phyloP scores from a whole-genome alignment of 2,329 filamentous ascomycete species.

The Coniosporium tulheliwenetii region DNA sequence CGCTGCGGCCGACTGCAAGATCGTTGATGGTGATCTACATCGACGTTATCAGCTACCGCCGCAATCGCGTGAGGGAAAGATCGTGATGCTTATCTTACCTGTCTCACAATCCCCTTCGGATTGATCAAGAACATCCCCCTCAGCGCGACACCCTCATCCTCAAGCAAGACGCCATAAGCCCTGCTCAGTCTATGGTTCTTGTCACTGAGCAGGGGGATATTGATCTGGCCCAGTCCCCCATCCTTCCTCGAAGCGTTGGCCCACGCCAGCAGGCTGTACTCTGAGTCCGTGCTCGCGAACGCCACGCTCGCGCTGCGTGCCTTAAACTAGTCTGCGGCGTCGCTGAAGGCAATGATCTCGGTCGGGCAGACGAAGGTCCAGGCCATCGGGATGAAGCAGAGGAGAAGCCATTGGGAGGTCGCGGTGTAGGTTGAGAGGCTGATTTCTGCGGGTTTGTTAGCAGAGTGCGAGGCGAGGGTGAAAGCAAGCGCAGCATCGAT shows the following conservation, averaged over 20 bases:
- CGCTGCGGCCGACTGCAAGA: conserved; percentile 46
- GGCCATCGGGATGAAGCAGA: conserved; percentile 52
- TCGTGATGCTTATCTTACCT: conserved; percentile 13
- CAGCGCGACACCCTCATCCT: conserved; percentile 47
- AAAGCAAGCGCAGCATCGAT: not conserved
- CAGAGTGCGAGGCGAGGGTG: too few species aligned
- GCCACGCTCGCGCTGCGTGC: conserved; percentile 43
- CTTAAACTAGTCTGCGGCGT: conserved; percentile 43
- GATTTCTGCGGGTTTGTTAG: conserved; percentile 8
- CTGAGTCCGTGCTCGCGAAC: conserved; percentile 46
- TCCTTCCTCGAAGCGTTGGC: conserved; percentile 40
- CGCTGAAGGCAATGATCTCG: conserved; percentile 50
- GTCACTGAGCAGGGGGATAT: conserved; percentile 47
- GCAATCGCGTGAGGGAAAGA: not conserved
- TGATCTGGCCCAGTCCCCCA: conserved; percentile 44
- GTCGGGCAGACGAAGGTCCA: conserved; percentile 54
- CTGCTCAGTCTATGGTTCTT: conserved; percentile 44
- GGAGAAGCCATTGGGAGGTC: conserved; percentile 42
- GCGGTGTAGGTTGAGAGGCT: conserved; percentile 18
- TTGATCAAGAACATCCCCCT: conserved; percentile 53
- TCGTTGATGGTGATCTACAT: conserved; percentile 48
- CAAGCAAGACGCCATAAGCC: conserved; percentile 47
- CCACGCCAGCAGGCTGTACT: conserved; percentile 44
- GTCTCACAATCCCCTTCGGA: conserved; percentile 42
- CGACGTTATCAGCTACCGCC: conserved; percentile 1